A percentile compares a stretch with the other conserved stretches of the same genome.
Conservation (phyloP, 169 alveolate species). For the Plasmodium relictum region DNA sequence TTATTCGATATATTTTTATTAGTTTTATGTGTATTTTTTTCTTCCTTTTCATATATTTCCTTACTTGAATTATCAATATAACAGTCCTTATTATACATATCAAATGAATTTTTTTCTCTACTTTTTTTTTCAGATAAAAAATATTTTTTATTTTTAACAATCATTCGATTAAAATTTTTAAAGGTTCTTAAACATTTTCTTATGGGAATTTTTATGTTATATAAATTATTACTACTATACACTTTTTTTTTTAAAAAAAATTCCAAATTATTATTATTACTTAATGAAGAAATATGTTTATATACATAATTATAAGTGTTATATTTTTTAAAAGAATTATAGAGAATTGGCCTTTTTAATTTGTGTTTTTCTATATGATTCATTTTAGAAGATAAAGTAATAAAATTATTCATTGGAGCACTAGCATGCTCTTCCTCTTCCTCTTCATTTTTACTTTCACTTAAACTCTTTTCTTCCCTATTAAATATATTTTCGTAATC, state of each 20-base stretch:
- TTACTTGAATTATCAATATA: no score
- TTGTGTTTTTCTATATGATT: slow-evolving; percentile 1
- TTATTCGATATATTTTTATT: no score
- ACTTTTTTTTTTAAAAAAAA: slow-evolving; percentile 6
- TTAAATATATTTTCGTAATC: background rate
- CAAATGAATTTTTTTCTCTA: no score
- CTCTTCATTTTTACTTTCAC: background rate
- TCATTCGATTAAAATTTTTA: background rate
- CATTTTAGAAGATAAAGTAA: background rate
- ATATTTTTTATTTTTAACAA: background rate
- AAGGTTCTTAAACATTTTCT: background rate
- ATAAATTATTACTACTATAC: slow-evolving; percentile 7
- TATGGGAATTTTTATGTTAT: background rate
- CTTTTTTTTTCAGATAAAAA: no score
- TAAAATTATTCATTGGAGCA: background rate
- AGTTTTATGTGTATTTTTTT: no score
- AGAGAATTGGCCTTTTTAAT: background rate
- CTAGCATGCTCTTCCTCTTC: background rate
- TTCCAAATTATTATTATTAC: background rate
- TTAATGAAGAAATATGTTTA: background rate
- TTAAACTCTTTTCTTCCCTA: no score
- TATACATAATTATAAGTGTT: slow-evolving; percentile 8
- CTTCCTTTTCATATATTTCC: no score
- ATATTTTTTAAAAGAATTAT: slow-evolving; percentile 26
- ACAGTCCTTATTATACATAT: no score